Conservation (phyloP, 2,329 filamentous ascomycete genomes). For the Aspergillus ustus region DNA sequence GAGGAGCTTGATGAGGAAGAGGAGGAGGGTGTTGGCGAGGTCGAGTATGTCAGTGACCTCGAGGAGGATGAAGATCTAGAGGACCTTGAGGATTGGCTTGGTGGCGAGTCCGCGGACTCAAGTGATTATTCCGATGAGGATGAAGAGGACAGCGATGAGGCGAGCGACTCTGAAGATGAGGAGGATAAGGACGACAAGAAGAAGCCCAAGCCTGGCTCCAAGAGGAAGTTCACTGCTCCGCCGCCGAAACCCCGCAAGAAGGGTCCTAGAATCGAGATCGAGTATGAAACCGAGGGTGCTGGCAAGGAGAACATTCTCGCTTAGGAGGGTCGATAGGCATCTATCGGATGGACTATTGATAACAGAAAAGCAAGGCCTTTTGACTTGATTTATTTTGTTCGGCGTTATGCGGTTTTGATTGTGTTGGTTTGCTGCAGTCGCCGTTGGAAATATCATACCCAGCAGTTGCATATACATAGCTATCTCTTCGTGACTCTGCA, state of each 20-base stretch:
- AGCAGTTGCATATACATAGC: constrained; percentile 36
- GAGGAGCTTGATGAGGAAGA: constrained; percentile 78
- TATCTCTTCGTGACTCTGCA: constrained; percentile 11
- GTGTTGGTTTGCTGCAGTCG: constrained; percentile 24
- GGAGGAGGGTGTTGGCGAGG: constrained; percentile 72
- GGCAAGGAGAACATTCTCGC: constrained; percentile 54
- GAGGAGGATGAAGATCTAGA: constrained; percentile 83
- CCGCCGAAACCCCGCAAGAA: constrained; percentile 64
- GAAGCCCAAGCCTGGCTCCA: constrained; percentile 53
- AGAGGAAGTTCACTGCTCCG: constrained; percentile 61
- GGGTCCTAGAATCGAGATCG: constrained; percentile 71
- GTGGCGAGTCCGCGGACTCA: constrained; percentile 65
- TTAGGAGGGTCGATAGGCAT: constrained; percentile 21
- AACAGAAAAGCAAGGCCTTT: constrained; percentile 21
- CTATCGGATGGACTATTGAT: neutral
- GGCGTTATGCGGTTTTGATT: neutral
- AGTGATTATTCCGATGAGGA: constrained; percentile 55
- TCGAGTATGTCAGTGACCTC: constrained; percentile 93
- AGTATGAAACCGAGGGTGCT: constrained; percentile 74
- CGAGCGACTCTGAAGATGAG: constrained; percentile 55
- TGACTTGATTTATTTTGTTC: neutral
- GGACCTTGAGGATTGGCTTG: constrained; percentile 96
- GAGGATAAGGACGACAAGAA: constrained; percentile 54
- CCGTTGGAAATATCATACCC: constrained; percentile 42
- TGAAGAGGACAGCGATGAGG: constrained; percentile 60